These are phyloP conservation scores for Quercus rubra DNA, from an alignment of 306 rosid species.

Conservation along the genomic window DNA sequence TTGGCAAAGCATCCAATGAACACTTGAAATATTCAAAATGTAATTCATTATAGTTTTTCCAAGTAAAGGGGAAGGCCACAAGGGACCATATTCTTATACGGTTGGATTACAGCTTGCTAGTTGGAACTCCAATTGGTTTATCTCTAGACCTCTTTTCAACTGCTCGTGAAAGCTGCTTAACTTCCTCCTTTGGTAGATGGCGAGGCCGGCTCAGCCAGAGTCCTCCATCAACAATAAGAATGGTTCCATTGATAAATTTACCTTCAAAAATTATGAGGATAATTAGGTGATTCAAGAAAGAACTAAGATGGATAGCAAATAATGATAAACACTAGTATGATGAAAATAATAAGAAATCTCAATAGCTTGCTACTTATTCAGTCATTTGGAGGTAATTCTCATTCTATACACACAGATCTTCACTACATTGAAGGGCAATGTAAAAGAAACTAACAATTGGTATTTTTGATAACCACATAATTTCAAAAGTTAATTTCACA, in stretches of 20 bases:
- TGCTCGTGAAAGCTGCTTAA: conserved; percentile 68
- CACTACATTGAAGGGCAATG: not conserved
- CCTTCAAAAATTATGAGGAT: conserved; percentile 49
- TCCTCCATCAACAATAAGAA: conserved; percentile 74
- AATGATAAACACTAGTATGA: not conserved
- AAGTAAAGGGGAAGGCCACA: not conserved
- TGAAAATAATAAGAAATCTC: no score
- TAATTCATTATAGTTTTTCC: conserved; percentile 1
- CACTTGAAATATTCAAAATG: no score
- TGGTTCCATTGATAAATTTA: conserved; percentile 72
- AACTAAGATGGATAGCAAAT: not conserved
- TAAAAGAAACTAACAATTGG: not conserved
- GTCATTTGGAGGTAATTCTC: no score
- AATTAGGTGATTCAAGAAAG: not conserved
- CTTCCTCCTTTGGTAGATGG: conserved; percentile 67
- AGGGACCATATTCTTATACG: not conserved
- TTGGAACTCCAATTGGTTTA: conserved; percentile 59
- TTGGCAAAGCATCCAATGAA: not conserved
- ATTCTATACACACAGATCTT: not conserved
- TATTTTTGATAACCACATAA: not conserved
- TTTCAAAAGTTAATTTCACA: no score
- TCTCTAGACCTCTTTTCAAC: conserved; percentile 76
- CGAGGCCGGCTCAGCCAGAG: conserved; percentile 93
- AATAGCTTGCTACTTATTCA: no score
- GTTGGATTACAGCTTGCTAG: conserved; percentile 62